Base-by-base conservation (phyloP, 2,329 filamentous ascomycete genomes). In the Hypoxylon sp. region DNA sequence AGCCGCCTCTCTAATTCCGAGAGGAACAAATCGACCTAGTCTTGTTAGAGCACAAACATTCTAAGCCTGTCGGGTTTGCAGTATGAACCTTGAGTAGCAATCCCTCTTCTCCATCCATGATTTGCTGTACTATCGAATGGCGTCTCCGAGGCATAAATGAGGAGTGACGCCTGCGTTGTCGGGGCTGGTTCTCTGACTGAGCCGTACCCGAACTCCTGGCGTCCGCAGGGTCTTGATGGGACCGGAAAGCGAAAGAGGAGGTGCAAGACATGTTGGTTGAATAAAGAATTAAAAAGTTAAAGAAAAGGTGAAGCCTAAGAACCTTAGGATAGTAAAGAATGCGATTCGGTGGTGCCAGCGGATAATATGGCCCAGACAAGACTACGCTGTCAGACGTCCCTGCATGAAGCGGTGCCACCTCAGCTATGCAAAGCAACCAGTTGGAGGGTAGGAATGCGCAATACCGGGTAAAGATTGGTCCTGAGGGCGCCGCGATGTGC, bases 1-100 rank as follows among this genome's bases (percentile, higher is more conserved):
- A 99, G 81, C 50, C 94, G 87, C 65, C 89, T 84, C 75, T 96
- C 93, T 38, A 99, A 82, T 72, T 98, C 92, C 33, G 88, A 83
- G 52, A 99, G 81, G 73, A 96, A 95, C 47, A 89, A 77, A 70
- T 95, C 91, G 47, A 95, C 84, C 86, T 89, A 62, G 47, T 11
- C 17, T 37, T 35, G 53, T 67, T 50, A 66, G 56, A 33, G 52
- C 24, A 46, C 17, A n/a, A 15, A 11, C 11, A 4, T 6, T 21
- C 2, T 3, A 6, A 37, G 13, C 7, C 10, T 41, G 29, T n/a
- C n/a, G 26, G 17, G 20, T 21, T 31, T 15, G 40, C 18, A 21
- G 17, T 33, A 60, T 65, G 23, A 66, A 83, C 80, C 78, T 83
- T 87, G 49, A 88, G 77, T 50, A 88, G 69, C 26, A 88, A 72